These are phyloP conservation scores for Fusarium sororula DNA, from an alignment of 2,329 filamentous ascomycete genomes.

Conservation along the genomic window DNA sequence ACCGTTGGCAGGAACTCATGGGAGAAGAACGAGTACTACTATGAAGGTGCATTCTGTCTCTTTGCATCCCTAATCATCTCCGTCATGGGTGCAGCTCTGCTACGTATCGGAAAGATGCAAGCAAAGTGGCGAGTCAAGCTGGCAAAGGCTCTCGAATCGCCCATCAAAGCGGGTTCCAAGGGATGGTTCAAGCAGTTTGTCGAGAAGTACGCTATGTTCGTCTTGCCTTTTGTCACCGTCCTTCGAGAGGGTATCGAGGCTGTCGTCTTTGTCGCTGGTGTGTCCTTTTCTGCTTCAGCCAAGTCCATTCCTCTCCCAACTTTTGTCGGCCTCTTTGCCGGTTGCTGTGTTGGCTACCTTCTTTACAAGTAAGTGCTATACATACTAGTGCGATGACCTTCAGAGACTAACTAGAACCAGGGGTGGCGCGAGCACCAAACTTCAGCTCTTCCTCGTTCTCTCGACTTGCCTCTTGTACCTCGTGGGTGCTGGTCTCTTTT, in stretches of 20 bases:
- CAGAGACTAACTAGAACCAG: constrained; percentile 37
- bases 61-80: constrained; percentile 83
- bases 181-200: constrained; percentile 67
- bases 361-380: constrained; percentile 75
- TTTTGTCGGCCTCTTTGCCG: constrained; percentile 74
- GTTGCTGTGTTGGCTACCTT: constrained; percentile 72
- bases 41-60: constrained; percentile 82
- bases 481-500: constrained; percentile 84
- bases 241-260: constrained; percentile 86
- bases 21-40: constrained; percentile 75
- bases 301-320: constrained; percentile 81
- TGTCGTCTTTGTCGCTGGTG: constrained; percentile 86
- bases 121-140: constrained; percentile 91
- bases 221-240: constrained; percentile 88
- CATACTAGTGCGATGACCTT: too few relatives aligned
- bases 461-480: constrained; percentile 88
- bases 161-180: constrained; percentile 53
- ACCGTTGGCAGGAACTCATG: constrained; percentile 72
- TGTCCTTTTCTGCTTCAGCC: constrained; percentile 79
- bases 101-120: constrained; percentile 84
- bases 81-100: constrained; percentile 79
- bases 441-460: constrained; percentile 80
- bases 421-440: constrained; percentile 53
- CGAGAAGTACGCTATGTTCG: constrained; percentile 87
- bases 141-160: constrained; percentile 70